Evolutionary conservation across 2,329 filamentous ascomycete species (phyloP), one percentile per base, ranked within the genome.

Genomic region (Sclerotinia nivalis): DNA sequence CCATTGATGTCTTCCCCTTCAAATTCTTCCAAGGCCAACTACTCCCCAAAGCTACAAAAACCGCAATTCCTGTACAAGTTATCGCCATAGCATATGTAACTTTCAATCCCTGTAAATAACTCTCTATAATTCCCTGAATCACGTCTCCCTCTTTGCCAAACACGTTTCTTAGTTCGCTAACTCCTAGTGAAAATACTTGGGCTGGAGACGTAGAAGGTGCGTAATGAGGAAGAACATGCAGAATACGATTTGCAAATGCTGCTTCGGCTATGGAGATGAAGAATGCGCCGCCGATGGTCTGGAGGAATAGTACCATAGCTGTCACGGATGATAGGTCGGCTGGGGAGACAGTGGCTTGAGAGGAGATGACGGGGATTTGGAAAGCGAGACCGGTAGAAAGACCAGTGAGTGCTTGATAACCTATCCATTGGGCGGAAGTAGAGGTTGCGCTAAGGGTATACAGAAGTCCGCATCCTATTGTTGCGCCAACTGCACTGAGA

Each of bases 71-170:
- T 2, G 79, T 82, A 43, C 83, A 84, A 6, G 89, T 77, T 28
- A 84, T 82, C 20, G 84, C 83, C 72, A 89, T 82, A 13, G 87
- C 89, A 52, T 89, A 86, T 6, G 84, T 83, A 10, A 90, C 88
- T 76, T 89, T 88, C 74, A 90, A 86, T 0, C 87, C 86, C 67
- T 86, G 80, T 74, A 86, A 91, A 80, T 92, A 92, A 0, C 87
- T 88, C 0, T 78, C 73, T 37, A 91, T 81, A 54, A 92, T 87
- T 0, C 82, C 80, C 0, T 80, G 75, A 2, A 90, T 80, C 70
- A 82, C 83, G n/a, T 85, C 76, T 0, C 75, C 69, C 0, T 82
- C 76, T 25, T 69, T 64, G 5, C 66, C 66, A 72, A 91, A 87
- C 2, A 79, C 79, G 7, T 76, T 71, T 73, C 87, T 84, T 50